Evolutionary conservation across 805 yeast species (phyloP).

Genomic region (Torulaspora franciscae): DNA sequence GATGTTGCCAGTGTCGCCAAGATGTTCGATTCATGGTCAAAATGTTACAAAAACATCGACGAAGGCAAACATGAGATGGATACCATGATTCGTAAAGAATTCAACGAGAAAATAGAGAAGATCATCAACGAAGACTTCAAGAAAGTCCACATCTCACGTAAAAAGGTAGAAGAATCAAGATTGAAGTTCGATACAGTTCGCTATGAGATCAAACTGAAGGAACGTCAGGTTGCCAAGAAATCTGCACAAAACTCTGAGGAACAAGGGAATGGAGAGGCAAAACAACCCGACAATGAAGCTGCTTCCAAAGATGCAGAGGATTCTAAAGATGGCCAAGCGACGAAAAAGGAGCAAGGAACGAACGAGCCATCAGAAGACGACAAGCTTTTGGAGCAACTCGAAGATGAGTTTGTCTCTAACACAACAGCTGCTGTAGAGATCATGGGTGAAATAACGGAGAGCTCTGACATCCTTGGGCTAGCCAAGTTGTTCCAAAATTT

Average conservation of each 20-base stretch:
- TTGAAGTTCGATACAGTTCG: slow-evolving; percentile 65
- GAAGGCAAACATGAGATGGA: slow-evolving; percentile 68
- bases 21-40: slow-evolving; percentile 46
- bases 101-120: slow-evolving; percentile 52
- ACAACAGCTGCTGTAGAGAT: slow-evolving; percentile 74
- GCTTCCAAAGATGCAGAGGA: slow-evolving; percentile 6
- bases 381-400: slow-evolving; percentile 51
- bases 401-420: slow-evolving; percentile 76
- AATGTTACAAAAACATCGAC: slow-evolving; percentile 56
- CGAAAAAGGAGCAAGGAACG: slow-evolving; percentile 7
- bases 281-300: slow-evolving; percentile 9
- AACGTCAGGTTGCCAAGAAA: slow-evolving; percentile 28
- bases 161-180: slow-evolving; percentile 64
- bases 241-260: slow-evolving; percentile 39
- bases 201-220: slow-evolving; percentile 45
- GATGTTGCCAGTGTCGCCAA: slow-evolving; percentile 46
- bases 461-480: slow-evolving; percentile 58
- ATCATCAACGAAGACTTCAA: slow-evolving; percentile 55
- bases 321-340: background rate
- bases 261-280: slow-evolving; percentile 1
- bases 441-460: slow-evolving; percentile 67
- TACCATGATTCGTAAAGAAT: slow-evolving; percentile 50
- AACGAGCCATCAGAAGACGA: slow-evolving; percentile 30
- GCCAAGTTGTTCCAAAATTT: slow-evolving; percentile 63
- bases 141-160: slow-evolving; percentile 56